Percentiles rank a stretch among this genome's conserved stretches.
These are phyloP conservation scores for Oehlia diaphana DNA, from an alignment of 192 early-diverging fungal genomes.

Conservation along the genomic window DNA sequence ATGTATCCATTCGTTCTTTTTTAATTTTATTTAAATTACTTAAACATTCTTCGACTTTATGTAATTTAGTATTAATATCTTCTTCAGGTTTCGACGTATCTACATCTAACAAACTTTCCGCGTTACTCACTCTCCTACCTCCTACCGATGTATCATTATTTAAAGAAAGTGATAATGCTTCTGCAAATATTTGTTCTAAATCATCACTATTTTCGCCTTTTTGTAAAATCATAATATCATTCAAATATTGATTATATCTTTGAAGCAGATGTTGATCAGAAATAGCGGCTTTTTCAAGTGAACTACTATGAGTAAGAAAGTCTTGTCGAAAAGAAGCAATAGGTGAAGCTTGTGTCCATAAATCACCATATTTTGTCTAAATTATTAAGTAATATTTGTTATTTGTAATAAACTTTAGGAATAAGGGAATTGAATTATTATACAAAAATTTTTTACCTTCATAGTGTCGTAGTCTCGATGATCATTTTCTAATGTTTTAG, in stretches of 20 bases:
- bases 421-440: too few species aligned
- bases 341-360: constrained; percentile 82
- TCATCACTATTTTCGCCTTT: constrained; percentile 41
- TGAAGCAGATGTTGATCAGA: constrained; percentile 57
- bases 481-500: constrained; percentile 80
- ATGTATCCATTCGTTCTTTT: constrained; percentile 65
- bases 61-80: constrained; percentile 49
- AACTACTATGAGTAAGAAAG: constrained; percentile 67
- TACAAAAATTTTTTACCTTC: constrained; percentile 49
- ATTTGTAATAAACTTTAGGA: neutral
- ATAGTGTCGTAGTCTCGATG: constrained; percentile 78
- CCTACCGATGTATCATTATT: constrained; percentile 30
- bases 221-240: constrained; percentile 48
- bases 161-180: constrained; percentile 32
- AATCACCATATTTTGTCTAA: constrained; percentile 71
- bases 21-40: constrained; percentile 64
- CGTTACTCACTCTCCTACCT: constrained; percentile 31
- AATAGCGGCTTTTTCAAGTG: constrained; percentile 72
- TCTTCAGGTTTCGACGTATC: constrained; percentile 47
- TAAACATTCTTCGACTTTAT: constrained; percentile 65
- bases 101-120: constrained; percentile 55
- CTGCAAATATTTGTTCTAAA: constrained; percentile 47
- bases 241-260: constrained; percentile 43
- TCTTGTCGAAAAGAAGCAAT: constrained; percentile 79
- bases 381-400: neutral